These are phyloP conservation scores for Dimocarpus longan DNA, from an alignment of 345 rosid genomes.

Conservation along the genomic window DNA sequence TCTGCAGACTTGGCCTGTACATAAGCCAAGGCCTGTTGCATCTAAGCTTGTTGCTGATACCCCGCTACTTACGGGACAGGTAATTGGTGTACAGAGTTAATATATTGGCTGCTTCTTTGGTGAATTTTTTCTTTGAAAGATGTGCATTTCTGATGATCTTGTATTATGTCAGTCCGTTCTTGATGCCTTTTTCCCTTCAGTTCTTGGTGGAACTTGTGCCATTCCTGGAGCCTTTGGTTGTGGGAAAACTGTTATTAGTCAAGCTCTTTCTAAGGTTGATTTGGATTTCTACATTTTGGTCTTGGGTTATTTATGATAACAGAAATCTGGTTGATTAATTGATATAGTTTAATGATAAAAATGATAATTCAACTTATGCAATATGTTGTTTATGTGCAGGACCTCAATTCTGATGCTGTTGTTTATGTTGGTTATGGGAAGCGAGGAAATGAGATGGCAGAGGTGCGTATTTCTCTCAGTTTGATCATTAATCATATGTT, in stretches of 20 bases:
- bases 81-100: background rate
- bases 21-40: constrained; percentile 98
- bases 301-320: too few relatives aligned
- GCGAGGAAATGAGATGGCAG: constrained; percentile 99
- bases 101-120: background rate
- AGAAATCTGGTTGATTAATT: too few relatives aligned
- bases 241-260: constrained; percentile 99
- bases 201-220: too few relatives aligned
- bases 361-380: background rate
- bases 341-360: too few relatives aligned
- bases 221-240: too few relatives aligned
- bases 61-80: constrained; percentile 96
- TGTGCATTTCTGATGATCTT: constrained; percentile 27
- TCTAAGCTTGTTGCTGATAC: constrained; percentile 99
- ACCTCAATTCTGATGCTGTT: constrained; percentile 95
- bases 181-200: too few relatives aligned
- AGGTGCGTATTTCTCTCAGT: too few relatives aligned
- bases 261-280: constrained; percentile 97
- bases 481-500: too few relatives aligned
- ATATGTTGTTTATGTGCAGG: constrained; percentile 50
- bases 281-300: too few relatives aligned
- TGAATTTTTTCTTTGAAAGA: background rate
- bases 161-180: too few relatives aligned
- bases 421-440: constrained; percentile 99
- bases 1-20: constrained; percentile 97